These are phyloP conservation scores for Penicillium lagena DNA, from an alignment of 495 filamentous ascomycete genomes.

Conservation along the genomic window DNA sequence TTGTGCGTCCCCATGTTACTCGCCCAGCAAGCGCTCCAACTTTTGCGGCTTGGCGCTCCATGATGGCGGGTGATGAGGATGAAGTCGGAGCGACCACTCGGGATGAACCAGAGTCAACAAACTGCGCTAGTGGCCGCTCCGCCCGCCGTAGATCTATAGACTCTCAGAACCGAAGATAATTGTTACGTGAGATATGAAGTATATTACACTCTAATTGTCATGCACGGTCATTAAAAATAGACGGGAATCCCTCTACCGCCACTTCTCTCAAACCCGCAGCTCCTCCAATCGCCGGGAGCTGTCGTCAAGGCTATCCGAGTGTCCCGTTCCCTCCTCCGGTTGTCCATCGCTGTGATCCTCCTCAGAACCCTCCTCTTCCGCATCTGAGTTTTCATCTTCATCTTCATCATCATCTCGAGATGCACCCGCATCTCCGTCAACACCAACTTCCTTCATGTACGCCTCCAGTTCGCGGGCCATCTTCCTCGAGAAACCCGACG, in stretches of 20 bases:
- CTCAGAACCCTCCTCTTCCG: constrained; percentile 15
- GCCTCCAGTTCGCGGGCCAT: constrained; percentile 87
- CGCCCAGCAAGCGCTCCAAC: too few species aligned
- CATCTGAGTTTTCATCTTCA: constrained; percentile 32
- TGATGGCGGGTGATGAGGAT: constrained; percentile 15
- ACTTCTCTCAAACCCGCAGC: constrained; percentile 28
- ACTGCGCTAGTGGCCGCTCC: constrained; percentile 37
- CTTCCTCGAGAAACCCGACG: constrained; percentile 92
- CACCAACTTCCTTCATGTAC: constrained; percentile 72
- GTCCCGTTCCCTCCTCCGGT: background rate
- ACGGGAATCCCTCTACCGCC: constrained; percentile 7
- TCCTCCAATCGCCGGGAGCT: constrained; percentile 26
- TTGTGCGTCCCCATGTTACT: too few species aligned
- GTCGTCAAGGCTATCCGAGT: constrained; percentile 16
- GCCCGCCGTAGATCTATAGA: constrained; percentile 20
- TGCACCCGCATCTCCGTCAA: constrained; percentile 48
- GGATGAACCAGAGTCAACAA: background rate
- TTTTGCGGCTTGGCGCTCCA: constrained; percentile 22
- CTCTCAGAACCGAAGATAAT: too few species aligned
- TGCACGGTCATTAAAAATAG: constrained; percentile 28
- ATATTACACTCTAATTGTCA: constrained; percentile 26
- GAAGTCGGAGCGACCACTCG: background rate
- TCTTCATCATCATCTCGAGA: constrained; percentile 19
- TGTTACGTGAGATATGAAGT: background rate
- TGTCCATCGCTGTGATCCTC: constrained; percentile 10